Evolutionary conservation across 768 basidiomycete genomes (phyloP).

Genomic region (Kwoniella heveanensis): DNA sequence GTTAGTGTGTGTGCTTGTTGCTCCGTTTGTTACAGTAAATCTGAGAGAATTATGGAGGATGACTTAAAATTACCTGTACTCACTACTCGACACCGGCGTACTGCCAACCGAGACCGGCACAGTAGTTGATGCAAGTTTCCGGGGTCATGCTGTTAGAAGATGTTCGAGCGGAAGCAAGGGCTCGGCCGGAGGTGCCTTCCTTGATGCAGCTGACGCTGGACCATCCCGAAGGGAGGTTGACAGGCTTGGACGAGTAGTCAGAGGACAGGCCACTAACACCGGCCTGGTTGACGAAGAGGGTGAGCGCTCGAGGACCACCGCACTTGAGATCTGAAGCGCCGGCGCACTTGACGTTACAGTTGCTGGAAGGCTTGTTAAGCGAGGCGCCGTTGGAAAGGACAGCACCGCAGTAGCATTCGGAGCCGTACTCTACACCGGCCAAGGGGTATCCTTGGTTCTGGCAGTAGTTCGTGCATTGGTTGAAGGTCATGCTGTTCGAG

Average conservation of each 20-base stretch:
- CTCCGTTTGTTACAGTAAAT: too few species aligned
- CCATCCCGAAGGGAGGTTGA: conserved; percentile 19
- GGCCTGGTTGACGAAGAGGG: background rate
- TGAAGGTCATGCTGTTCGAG: conserved; percentile 32
- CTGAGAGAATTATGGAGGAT: conserved; percentile 23
- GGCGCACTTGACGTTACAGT: background rate
- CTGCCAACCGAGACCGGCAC: conserved; percentile 25
- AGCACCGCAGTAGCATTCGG: conserved; percentile 8
- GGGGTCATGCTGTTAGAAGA: conserved; percentile 29
- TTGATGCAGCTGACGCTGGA: conserved; percentile 4
- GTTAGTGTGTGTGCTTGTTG: too few species aligned
- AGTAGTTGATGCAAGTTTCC: conserved; percentile 30
- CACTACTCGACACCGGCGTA: conserved; percentile 31
- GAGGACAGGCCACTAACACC: background rate
- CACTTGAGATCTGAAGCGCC: too few species aligned
- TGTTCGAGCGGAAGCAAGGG: conserved; percentile 34
- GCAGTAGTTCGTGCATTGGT: conserved; percentile 37
- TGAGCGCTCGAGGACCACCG: background rate
- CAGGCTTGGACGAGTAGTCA: background rate
- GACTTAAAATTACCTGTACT: conserved; percentile 15
- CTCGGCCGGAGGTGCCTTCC: conserved; percentile 28
- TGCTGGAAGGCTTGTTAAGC: background rate
- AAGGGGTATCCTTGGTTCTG: conserved; percentile 28
- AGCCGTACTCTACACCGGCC: conserved; percentile 29
- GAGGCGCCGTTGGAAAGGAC: background rate